phyloP scores from a whole-genome alignment of 345 rosid genomes.

The Kandelia obovata region DNA sequence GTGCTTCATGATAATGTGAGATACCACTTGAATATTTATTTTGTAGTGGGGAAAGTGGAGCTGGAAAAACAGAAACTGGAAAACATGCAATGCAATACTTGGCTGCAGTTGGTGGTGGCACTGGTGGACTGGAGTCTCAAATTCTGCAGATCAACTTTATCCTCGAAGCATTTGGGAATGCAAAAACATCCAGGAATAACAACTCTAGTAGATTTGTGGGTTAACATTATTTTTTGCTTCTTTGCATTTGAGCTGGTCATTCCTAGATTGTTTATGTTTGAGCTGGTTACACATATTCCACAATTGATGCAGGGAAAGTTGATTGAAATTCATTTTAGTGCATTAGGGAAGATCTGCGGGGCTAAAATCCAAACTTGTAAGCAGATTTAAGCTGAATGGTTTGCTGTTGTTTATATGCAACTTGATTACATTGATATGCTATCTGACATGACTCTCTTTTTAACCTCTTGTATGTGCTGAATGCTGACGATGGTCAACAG shows the following conservation, averaged over 20 bases:
- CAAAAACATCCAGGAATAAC: slow-evolving; percentile 83
- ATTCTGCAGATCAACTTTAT: slow-evolving; percentile 64
- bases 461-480: slow-evolving; percentile 13
- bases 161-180: slow-evolving; percentile 98
- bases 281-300: slow-evolving; percentile 15
- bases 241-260: slow-evolving; percentile 8
- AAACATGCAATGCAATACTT: slow-evolving; percentile 86
- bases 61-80: slow-evolving; percentile 98
- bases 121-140: slow-evolving; percentile 61
- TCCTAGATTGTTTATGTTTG: not conserved
- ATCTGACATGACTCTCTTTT: slow-evolving; percentile 28
- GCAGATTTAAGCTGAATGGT: slow-evolving; percentile 19
- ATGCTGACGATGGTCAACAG: slow-evolving; percentile 36
- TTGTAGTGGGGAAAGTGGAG: slow-evolving; percentile 96
- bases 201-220: slow-evolving; percentile 97
- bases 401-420: slow-evolving; percentile 14
- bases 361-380: slow-evolving; percentile 88
- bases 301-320: slow-evolving; percentile 69
- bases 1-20: slow-evolving; percentile 3
- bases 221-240: slow-evolving; percentile 7
- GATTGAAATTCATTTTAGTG: slow-evolving; percentile 77
- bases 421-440: slow-evolving; percentile 6
- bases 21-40: slow-evolving; percentile 14
- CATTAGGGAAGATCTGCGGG: slow-evolving; percentile 74
- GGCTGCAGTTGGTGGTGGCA: slow-evolving; percentile 81